phyloP scores from a whole-genome alignment of 352 stramenopile species.

The Phytophthora pisi region DNA sequence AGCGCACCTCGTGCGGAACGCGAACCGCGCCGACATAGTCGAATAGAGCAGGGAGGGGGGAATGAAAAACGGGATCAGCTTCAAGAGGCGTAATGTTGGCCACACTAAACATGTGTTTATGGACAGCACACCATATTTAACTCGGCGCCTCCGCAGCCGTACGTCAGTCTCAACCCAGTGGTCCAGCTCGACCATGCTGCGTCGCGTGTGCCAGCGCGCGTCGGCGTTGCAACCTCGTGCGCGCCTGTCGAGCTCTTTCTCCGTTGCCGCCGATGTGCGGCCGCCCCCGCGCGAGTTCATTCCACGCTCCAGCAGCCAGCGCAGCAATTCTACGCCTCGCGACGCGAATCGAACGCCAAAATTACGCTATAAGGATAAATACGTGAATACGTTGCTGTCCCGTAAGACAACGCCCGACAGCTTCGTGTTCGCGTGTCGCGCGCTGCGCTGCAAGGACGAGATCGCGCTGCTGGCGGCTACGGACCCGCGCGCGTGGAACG shows the following conservation, averaged over 20 bases:
- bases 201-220: constrained; percentile 23
- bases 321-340: constrained; percentile 1
- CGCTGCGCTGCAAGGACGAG: constrained; percentile 47
- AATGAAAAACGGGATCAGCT: background rate
- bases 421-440: constrained; percentile 44
- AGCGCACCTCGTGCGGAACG: constrained; percentile 50
- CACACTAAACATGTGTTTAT: background rate
- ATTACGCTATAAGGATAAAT: constrained; percentile 35
- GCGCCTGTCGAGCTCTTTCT: constrained; percentile 7
- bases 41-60: background rate
- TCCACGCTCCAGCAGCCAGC: background rate
- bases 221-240: constrained; percentile 6
- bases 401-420: constrained; percentile 29
- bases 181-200: constrained; percentile 27
- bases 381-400: constrained; percentile 46
- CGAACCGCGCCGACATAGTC: constrained; percentile 54
- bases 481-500: constrained; percentile 60
- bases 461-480: constrained; percentile 52
- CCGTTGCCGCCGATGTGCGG: background rate
- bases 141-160: constrained; percentile 6
- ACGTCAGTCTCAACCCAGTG: constrained; percentile 15
- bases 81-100: background rate
- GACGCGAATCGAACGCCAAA: constrained; percentile 12
- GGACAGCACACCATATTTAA: background rate
- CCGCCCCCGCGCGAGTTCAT: too few relatives aligned